Base-by-base conservation (phyloP, 2,329 filamentous ascomycete species). In the Venturiaceae sp. region DNA sequence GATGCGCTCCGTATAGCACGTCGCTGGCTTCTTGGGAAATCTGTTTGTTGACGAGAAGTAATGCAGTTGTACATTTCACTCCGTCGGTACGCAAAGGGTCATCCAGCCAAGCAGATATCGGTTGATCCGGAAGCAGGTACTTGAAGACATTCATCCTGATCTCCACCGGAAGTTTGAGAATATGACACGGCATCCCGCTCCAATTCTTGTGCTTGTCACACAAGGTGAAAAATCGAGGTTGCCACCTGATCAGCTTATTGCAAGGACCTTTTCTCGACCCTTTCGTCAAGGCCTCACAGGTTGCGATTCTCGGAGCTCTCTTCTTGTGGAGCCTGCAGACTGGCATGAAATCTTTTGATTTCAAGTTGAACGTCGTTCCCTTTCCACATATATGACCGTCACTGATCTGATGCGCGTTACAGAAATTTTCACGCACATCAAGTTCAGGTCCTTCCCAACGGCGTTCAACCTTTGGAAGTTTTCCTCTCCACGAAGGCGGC, bases 31-130 rank as follows among this genome's bases (percentile, higher is more conserved):
- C 55, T 28, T 52, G 28, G 2, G 28, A 37, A 8, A 58, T 34
- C 6, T 47, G 26, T 52, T 58, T 58, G 41, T 52, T 58, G 39
- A 58, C 41, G 44, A 47, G 55, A 32, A 58, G 37, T 26, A 58
- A 32, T 16, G 26, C 16, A 7, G 32, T 34, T n/a, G 55, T 47
- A 39, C 55, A 58, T 52, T 36, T 36, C 19, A 34, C 26, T 21
- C 44, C 44, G n/a, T 58, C 55, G 14, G 32, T 23, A 14, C 55
- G 55, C 30, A 58, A 52, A 21, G 55, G 41, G 26, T 32, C 32
- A 52, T 47, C 39, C 28, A 34, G 39, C 46, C 46, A 58, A 4
- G 57, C 57, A 9, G 23, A 34, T 21, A 58, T 54, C 21, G 46
- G 57, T 16, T 54, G 28, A 16, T 53, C 50, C 3, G 57, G 57